Evolutionary conservation across 495 filamentous ascomycete genomes (phyloP), one percentile per base, ranked within the genome.

Genomic region (Aspergillus bridgeri): DNA sequence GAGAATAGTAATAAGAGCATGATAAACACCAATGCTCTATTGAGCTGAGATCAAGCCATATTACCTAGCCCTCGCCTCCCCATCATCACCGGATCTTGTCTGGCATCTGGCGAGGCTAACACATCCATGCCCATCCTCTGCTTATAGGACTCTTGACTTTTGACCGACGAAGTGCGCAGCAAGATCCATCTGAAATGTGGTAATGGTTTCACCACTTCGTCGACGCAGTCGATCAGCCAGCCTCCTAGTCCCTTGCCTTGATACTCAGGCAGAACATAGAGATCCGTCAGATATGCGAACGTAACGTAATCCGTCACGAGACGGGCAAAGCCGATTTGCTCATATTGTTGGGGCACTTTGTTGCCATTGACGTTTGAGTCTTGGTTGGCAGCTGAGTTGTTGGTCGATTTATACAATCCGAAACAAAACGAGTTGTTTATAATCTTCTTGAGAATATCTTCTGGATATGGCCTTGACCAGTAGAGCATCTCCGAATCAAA

Each of bases 271-370:
- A 83, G 55, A 6, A 90, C 70, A 58, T 84, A 91, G 21, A 91
- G 82, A 55, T 89, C 88, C 9, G 87, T 87, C 21, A 89, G 71
- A 61, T 88, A 90, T n/a, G 77, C 84, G 58, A 87, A 81, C 0
- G 85, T 86, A 11, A 83, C 75, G 58, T 80, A 66, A 60, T 89
- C 87, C 0, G 87, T 91, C 22, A 89, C 66, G 6, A 88, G 64
- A 7, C 87, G 77, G 9, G 80, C 85, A 19, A 89, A 71, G 6
- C 86, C 87, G 42, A 89, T 75, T 49, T 77, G 75, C 38, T 66
- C 43, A 11, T 56, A 27, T 27, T 55, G 13, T 38, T 38, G 33
- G 17, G 33, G 33, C 25, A 19, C 20, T 11, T 48, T 0, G 15
- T 15, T 4, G 1, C 1, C 17, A 11, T 38, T 38, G 2, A 4